Evolutionary conservation across 75 land plant species (phyloP).

Genomic region (Picea sitchensis): DNA sequence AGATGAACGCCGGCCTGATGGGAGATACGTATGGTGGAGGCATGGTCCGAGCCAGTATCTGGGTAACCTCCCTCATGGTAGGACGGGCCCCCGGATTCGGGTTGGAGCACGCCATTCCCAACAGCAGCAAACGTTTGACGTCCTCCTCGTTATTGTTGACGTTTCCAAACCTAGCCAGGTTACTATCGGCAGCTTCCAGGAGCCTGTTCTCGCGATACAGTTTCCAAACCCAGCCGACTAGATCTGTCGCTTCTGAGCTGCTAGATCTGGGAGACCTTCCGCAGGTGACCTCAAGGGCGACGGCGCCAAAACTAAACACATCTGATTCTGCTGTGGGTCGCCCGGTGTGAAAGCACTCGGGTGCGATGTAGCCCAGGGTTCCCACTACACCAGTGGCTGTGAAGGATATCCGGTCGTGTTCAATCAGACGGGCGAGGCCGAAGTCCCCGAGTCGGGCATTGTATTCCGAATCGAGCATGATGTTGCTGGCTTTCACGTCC

Average conservation of each 20-base stretch:
- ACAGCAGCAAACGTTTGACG: too few relatives aligned
- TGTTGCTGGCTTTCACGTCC: constrained; percentile 10
- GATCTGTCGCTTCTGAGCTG: constrained; percentile 26
- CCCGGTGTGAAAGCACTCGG: constrained; percentile 34
- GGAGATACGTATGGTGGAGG: too few relatives aligned
- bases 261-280: constrained; percentile 31
- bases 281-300: constrained; percentile 38
- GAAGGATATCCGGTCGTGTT: not conserved
- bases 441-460: constrained; percentile 4
- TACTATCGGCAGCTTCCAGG: too few relatives aligned
- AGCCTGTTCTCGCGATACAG: too few relatives aligned
- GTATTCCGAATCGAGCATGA: constrained; percentile 1
- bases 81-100: too few relatives aligned
- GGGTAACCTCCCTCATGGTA: too few relatives aligned
- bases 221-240: constrained; percentile 67
- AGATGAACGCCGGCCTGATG: too few relatives aligned
- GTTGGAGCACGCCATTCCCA: too few relatives aligned
- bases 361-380: constrained; percentile 49
- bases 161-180: too few relatives aligned
- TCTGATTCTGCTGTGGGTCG: constrained; percentile 43
- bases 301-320: constrained; percentile 51
- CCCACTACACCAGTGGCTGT: constrained; percentile 26
- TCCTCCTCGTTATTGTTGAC: too few relatives aligned
- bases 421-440: not conserved
- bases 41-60: too few relatives aligned